A percentile compares a stretch with the other conserved stretches of the same genome.
Conservation (phyloP, 2,329 filamentous ascomycete species). For the Chaetomium sp. region DNA sequence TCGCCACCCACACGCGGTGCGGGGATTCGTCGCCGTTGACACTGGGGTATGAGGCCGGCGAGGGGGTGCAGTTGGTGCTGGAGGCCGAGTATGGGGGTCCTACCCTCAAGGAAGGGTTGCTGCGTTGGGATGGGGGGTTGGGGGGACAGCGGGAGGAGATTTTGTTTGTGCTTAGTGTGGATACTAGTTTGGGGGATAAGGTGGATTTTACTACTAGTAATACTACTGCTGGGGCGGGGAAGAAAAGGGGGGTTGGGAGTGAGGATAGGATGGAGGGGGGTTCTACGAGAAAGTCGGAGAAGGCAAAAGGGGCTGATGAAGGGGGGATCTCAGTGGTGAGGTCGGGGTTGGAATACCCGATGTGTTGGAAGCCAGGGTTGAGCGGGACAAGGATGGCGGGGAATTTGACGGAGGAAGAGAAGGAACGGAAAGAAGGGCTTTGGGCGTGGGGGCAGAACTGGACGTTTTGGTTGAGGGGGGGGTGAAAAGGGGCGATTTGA, state of each 20-base stretch:
- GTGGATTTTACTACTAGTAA: slow-evolving; percentile 4
- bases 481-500: no score
- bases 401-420: neutral
- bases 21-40: slow-evolving; percentile 4
- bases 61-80: slow-evolving; percentile 12
- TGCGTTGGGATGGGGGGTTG: no score
- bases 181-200: slow-evolving; percentile 14
- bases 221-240: neutral
- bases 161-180: slow-evolving; percentile 11
- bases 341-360: neutral
- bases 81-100: slow-evolving; percentile 11
- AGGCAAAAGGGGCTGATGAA: neutral
- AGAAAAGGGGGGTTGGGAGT: no score
- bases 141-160: slow-evolving; percentile 4
- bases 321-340: neutral
- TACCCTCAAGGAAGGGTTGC: neutral
- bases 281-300: no score
- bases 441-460: no score
- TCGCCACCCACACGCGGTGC: slow-evolving; percentile 9
- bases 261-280: no score
- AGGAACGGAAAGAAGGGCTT: neutral
- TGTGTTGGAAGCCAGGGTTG: neutral
- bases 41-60: slow-evolving; percentile 10
- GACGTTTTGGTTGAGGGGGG: no score
- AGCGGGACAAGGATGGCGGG: neutral